These are phyloP conservation scores for Rhododendron ovatum DNA, from an alignment of 148 eudicot species.

Conservation along the genomic window DNA sequence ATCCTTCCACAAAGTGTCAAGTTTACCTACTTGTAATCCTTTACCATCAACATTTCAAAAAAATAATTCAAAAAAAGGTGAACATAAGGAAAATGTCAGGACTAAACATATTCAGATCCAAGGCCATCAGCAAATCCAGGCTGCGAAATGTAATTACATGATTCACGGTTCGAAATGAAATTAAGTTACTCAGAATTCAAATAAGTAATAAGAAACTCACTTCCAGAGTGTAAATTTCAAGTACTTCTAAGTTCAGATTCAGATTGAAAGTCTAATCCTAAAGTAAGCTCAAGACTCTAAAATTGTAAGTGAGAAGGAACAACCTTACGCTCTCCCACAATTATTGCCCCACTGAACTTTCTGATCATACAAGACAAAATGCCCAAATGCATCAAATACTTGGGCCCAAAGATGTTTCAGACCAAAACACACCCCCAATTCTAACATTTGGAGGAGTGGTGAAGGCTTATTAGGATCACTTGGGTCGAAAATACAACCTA, in stretches of 20 bases:
- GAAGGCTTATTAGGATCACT: neutral
- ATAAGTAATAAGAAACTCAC: neutral
- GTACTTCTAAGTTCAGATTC: neutral
- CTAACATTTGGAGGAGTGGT: neutral
- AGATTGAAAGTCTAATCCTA: neutral
- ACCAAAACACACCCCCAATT: neutral
- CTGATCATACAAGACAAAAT: neutral
- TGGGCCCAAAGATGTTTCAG: neutral
- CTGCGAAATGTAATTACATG: neutral
- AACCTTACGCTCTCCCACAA: neutral
- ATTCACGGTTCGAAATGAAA: neutral
- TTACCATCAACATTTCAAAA: slow-evolving; percentile 1
- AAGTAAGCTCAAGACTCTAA: neutral
- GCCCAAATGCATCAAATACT: neutral
- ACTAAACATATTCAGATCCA: neutral
- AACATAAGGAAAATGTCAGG: neutral
- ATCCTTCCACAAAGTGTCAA: neutral
- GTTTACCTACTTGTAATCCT: neutral
- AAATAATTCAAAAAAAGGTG: neutral
- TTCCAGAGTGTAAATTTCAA: neutral
- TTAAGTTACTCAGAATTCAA: neutral
- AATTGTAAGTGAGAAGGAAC: neutral
- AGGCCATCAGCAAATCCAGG: neutral
- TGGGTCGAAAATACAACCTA: neutral
- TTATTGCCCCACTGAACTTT: neutral